A percentile compares a stretch with the other conserved stretches of the same genome.
These are phyloP conservation scores for Trichoderma sp. DNA, from an alignment of 2,329 filamentous ascomycete species.

Conservation along the genomic window DNA sequence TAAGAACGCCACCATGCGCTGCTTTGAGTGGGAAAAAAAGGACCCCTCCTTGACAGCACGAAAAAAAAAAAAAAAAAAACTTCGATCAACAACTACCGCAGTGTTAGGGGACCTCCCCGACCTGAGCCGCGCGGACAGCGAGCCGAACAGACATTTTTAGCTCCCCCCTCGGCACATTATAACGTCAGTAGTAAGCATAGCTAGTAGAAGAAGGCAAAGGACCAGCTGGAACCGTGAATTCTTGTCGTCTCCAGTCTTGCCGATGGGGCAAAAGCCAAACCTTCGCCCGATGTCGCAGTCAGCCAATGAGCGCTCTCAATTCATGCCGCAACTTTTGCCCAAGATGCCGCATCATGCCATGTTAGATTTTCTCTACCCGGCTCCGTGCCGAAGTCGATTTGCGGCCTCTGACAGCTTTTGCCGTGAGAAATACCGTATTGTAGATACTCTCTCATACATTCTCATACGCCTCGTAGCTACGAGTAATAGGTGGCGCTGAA, in stretches of 20 bases:
- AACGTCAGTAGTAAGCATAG: neutral
- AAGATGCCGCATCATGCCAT: constrained; percentile 16
- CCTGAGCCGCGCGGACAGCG: neutral
- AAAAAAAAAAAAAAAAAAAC: neutral
- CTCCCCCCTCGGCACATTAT: neutral
- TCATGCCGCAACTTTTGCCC: neutral
- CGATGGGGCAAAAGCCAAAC: neutral
- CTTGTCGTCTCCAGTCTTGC: neutral
- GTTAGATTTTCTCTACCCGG: neutral
- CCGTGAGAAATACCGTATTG: neutral
- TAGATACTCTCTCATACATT: neutral
- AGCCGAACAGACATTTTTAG: neutral
- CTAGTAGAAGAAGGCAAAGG: neutral
- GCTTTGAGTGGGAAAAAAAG: neutral
- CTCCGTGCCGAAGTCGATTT: neutral
- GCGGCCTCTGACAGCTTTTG: neutral
- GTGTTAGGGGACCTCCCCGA: neutral
- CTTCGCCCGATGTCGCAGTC: neutral
- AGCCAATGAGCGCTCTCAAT: constrained; percentile 10
- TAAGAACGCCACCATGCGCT: neutral
- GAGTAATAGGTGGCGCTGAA: neutral
- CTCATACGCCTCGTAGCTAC: neutral
- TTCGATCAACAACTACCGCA: neutral
- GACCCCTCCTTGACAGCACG: neutral
- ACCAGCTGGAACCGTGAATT: neutral